A percentile compares a stretch with the other conserved stretches of the same genome.
These are phyloP conservation scores for Pestalotiopsis fici DNA, from an alignment of 2,329 filamentous ascomycete species.

Conservation along the genomic window DNA sequence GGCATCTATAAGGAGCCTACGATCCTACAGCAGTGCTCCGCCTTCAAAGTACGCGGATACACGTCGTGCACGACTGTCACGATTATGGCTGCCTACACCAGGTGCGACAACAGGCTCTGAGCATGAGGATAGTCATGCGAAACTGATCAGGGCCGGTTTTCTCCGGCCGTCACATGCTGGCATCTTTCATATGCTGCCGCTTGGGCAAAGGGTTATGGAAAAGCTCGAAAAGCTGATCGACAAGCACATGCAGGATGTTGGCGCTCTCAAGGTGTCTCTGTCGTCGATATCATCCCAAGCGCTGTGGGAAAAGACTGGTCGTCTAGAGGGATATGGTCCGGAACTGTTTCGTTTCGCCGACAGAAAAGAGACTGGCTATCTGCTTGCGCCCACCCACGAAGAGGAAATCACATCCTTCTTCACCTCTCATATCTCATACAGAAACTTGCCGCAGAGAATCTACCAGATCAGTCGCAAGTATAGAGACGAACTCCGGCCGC, in stretches of 20 bases:
- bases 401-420: slow-evolving; percentile 92
- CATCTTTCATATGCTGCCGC: slow-evolving; percentile 87
- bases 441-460: slow-evolving; percentile 79
- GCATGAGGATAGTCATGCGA: slow-evolving; percentile 65
- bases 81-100: slow-evolving; percentile 77
- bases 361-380: slow-evolving; percentile 70
- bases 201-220: slow-evolving; percentile 83
- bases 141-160: slow-evolving; percentile 72
- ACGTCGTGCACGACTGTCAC: slow-evolving; percentile 55
- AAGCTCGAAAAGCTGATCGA: slow-evolving; percentile 87
- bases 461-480: slow-evolving; percentile 97
- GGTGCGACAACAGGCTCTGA: slow-evolving; percentile 60
- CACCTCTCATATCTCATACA: slow-evolving; percentile 75
- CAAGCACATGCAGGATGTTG: slow-evolving; percentile 79
- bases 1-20: not conserved
- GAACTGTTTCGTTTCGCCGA: slow-evolving; percentile 84
- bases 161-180: slow-evolving; percentile 83
- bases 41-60: not conserved
- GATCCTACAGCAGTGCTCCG: slow-evolving; percentile 1
- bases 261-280: slow-evolving; percentile 81
- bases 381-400: slow-evolving; percentile 92
- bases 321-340: slow-evolving; percentile 69
- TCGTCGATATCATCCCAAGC: slow-evolving; percentile 85
- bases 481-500: slow-evolving; percentile 85
- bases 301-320: slow-evolving; percentile 82